A percentile compares a stretch with the other conserved stretches of the same genome.
Conservation (phyloP, 805 yeast species). For the Candida krabiensis region DNA sequence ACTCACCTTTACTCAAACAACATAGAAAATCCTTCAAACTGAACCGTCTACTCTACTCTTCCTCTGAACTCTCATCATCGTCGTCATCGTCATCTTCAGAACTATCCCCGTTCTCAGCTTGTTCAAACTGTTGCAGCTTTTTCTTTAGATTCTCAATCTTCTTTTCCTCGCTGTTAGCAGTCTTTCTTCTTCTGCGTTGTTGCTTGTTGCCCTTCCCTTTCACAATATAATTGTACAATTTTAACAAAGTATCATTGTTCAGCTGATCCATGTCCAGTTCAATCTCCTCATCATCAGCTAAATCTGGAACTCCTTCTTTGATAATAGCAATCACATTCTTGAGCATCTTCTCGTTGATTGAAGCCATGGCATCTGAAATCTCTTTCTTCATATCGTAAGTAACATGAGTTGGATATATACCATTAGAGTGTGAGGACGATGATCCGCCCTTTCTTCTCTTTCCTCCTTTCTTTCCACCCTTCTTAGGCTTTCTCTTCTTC, state of each 20-base stretch:
- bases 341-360: slow-evolving; percentile 72
- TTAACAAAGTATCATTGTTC: slow-evolving; percentile 78
- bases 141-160: slow-evolving; percentile 72
- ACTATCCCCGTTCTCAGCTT: slow-evolving; percentile 56
- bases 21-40: not conserved
- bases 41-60: slow-evolving; percentile 23
- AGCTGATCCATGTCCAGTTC: slow-evolving; percentile 94
- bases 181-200: slow-evolving; percentile 43
- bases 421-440: slow-evolving; percentile 11
- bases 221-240: slow-evolving; percentile 81
- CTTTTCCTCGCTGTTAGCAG: slow-evolving; percentile 64
- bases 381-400: slow-evolving; percentile 97
- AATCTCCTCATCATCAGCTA: slow-evolving; percentile 83
- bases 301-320: slow-evolving; percentile 70
- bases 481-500: slow-evolving; percentile 45
- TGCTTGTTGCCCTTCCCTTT: slow-evolving; percentile 40
- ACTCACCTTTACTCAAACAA: not conserved
- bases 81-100: slow-evolving; percentile 64
- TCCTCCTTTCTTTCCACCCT: slow-evolving; percentile 35
- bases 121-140: slow-evolving; percentile 71
- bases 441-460: slow-evolving; percentile 21
- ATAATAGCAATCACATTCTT: slow-evolving; percentile 83
- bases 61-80: slow-evolving; percentile 31
- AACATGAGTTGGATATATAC: slow-evolving; percentile 44
- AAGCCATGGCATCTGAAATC: slow-evolving; percentile 80